A percentile compares a stretch with the other conserved stretches of the same genome.
Evolutionary conservation across 495 filamentous ascomycete genomes (phyloP).

Genomic region (Aspergillus mulundensis): DNA sequence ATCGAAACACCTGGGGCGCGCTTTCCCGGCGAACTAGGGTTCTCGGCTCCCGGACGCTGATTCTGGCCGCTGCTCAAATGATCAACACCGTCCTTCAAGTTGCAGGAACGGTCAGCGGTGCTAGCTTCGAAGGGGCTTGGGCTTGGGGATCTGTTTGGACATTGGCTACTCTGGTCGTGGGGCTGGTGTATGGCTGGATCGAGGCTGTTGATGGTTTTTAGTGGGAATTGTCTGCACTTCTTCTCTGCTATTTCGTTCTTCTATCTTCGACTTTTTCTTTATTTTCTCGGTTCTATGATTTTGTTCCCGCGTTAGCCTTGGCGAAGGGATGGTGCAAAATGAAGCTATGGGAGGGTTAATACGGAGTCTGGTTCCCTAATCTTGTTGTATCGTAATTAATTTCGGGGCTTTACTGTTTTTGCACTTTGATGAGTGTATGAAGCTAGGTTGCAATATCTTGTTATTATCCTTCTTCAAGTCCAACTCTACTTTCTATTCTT

Average conservation of each 20-base stretch:
- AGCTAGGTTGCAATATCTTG: background rate
- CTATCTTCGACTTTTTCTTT: conserved; percentile 1
- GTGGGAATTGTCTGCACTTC: conserved; percentile 2
- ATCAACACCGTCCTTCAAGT: conserved; percentile 64
- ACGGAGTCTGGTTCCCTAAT: background rate
- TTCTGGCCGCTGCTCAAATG: conserved; percentile 53
- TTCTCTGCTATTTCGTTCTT: conserved; percentile 5
- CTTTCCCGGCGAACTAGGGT: conserved; percentile 60
- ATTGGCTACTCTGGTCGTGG: conserved; percentile 53
- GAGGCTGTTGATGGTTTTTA: conserved; percentile 47
- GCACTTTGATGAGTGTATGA: background rate
- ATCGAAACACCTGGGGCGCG: conserved; percentile 45
- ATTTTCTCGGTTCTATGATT: background rate
- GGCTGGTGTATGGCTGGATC: conserved; percentile 57
- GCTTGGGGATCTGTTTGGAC: conserved; percentile 72
- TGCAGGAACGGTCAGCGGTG: conserved; percentile 57
- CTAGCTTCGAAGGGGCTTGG: conserved; percentile 60
- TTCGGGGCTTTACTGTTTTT: background rate
- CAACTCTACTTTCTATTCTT: background rate
- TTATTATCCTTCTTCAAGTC: background rate
- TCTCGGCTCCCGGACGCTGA: conserved; percentile 57
- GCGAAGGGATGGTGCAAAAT: background rate
- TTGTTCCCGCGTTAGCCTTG: background rate
- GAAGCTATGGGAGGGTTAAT: no score
- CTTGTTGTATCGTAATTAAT: background rate